These are phyloP conservation scores for Phragmites australis DNA, from an alignment of 176 grass and related monocot species.

Conservation along the genomic window DNA sequence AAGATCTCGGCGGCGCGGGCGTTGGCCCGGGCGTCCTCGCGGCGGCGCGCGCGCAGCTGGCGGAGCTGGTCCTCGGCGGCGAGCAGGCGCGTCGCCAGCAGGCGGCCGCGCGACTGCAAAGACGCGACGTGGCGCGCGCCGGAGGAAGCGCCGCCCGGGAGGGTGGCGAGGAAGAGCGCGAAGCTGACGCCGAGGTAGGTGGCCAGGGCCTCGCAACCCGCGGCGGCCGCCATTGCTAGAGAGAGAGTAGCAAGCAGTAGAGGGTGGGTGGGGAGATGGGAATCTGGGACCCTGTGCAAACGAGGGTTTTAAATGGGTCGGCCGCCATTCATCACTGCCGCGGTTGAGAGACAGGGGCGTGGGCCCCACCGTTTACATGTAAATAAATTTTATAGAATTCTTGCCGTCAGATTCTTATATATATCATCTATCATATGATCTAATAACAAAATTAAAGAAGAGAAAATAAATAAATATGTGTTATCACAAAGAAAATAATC, in stretches of 20 bases:
- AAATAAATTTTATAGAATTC: too few relatives aligned
- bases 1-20: conserved; percentile 88
- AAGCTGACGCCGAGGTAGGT: conserved; percentile 66
- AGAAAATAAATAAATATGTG: too few relatives aligned
- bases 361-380: too few relatives aligned
- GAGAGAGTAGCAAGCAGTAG: background rate
- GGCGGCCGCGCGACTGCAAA: conserved; percentile 61
- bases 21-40: conserved; percentile 83
- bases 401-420: too few relatives aligned
- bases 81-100: conserved; percentile 70
- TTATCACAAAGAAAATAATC: too few relatives aligned
- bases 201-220: background rate
- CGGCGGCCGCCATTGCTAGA: conserved; percentile 22
- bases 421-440: too few relatives aligned
- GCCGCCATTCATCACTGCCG: too few relatives aligned
- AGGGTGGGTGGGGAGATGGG: background rate
- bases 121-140: conserved; percentile 54
- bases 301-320: too few relatives aligned
- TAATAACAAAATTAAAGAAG: too few relatives aligned
- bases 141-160: conserved; percentile 21
- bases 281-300: conserved; percentile 42
- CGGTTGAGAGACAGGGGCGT: too few relatives aligned
- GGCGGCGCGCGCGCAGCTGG: conserved; percentile 57
- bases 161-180: conserved; percentile 62
- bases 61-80: conserved; percentile 83